Base-by-base conservation (phyloP, 2,329 filamentous ascomycete species). In the Phaeoacremonium minimum region DNA sequence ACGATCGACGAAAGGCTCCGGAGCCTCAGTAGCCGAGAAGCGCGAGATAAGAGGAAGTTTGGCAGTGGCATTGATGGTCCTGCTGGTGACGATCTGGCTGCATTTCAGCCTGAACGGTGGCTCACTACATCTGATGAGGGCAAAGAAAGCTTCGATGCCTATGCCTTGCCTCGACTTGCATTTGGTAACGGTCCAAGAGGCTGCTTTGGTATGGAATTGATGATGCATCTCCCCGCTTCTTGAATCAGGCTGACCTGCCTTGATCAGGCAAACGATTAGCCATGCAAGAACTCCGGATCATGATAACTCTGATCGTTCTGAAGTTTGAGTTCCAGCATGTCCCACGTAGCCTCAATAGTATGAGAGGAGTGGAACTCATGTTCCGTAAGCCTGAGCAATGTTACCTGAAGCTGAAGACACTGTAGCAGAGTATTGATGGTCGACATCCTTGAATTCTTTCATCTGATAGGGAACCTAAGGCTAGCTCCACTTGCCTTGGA, bases 291-390 rank as follows among this genome's bases (percentile, higher is more conserved):
- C 37, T 51, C 6, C 41, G 39, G 11, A 48, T 50, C 14, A 34
- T 52, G 19, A 38, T 51, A 4, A 43, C 46, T 12, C 35, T 50
- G 15, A 33, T 51, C 9, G 18, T 46, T 12, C 30, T 48, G 28
- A 45, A 36, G 14, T 50, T 50, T 12, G 43, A 47, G 34, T 48
- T 52, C n/a, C 28, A 46, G 33, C 36, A 41, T 12, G 29, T 48
- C 12, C 43, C 46, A 1, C 39, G 45, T 18, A 34, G 40, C 7
- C 14, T 42, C 13, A 36, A 35, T 11, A 35, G 31, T 33, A 26
- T 26, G 22, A 26, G n/a, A 9, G 22, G 22, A n/a, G n/a, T 26
- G 9, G 22, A 26, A n/a, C 22, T 26, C 22, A 26, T 26, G 22
- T 26, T 26, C 22, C 22, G 22, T n/a, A 26, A 26, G 22, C 22